Conservation (phyloP, 768 basidiomycete species). For the Strobilomyces echinocephalus region DNA sequence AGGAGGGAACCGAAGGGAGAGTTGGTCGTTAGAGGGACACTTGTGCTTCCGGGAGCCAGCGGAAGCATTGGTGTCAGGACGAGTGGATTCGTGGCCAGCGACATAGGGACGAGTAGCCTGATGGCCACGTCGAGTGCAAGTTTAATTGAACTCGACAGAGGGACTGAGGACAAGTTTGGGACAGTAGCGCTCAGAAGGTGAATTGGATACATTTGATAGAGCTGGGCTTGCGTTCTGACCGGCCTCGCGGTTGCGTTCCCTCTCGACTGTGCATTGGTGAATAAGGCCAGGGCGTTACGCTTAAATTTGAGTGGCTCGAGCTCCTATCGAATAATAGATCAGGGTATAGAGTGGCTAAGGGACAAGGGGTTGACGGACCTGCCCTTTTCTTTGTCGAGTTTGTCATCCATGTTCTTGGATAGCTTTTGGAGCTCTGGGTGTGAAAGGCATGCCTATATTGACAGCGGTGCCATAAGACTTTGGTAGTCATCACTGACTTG, state of each 20-base stretch:
- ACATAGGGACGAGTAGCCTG: constrained; percentile 36
- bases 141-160: constrained; percentile 58
- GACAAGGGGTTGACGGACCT: constrained; percentile 46
- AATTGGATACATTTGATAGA: constrained; percentile 88
- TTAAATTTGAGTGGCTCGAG: constrained; percentile 78
- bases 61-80: constrained; percentile 21
- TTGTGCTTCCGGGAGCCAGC: constrained; percentile 28
- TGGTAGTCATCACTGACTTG: no score
- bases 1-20: constrained; percentile 63
- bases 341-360: constrained; percentile 15
- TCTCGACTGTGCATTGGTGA: constrained; percentile 73
- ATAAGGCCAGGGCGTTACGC: constrained; percentile 72
- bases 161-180: constrained; percentile 63
- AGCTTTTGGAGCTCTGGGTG: no score
- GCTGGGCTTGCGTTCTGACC: constrained; percentile 58
- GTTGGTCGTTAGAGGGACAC: constrained; percentile 20
- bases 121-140: constrained; percentile 35
- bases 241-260: constrained; percentile 74
- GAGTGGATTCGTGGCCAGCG: constrained; percentile 24
- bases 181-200: constrained; percentile 57
- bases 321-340: constrained; percentile 41
- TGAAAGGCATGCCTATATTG: no score
- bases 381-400: constrained; percentile 90
- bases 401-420: constrained; percentile 85
- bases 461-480: no score